phyloP scores from a whole-genome alignment of 176 grass and related monocot species.

The Elaeis guineensis region DNA sequence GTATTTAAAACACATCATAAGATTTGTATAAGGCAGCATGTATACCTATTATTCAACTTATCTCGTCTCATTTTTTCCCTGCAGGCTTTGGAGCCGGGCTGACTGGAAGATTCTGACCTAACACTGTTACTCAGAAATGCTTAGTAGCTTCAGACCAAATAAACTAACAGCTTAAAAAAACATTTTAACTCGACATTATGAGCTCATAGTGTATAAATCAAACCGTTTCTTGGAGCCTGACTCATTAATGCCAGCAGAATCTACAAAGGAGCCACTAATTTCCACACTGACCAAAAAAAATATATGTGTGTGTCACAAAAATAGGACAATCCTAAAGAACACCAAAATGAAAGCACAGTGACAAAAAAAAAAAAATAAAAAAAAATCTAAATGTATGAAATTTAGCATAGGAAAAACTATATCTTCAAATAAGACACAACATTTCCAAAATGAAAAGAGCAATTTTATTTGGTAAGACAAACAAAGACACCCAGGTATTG shows the following conservation, averaged over 20 bases:
- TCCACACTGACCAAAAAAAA: constrained; percentile 42
- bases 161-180: background rate
- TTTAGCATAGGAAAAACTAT: too few relatives aligned
- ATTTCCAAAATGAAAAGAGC: too few relatives aligned
- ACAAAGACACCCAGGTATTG: too few relatives aligned
- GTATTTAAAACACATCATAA: too few relatives aligned
- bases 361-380: background rate
- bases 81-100: constrained; percentile 84
- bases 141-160: constrained; percentile 15
- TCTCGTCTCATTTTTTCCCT: constrained; percentile 91
- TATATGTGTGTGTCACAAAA: background rate
- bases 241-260: constrained; percentile 48
- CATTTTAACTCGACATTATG: background rate
- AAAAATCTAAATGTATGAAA: too few relatives aligned
- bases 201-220: constrained; percentile 18
- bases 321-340: background rate
- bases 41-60: constrained; percentile 78
- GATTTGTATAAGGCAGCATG: too few relatives aligned
- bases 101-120: constrained; percentile 51
- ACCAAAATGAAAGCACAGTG: background rate
- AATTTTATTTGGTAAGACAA: too few relatives aligned
- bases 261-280: constrained; percentile 40
- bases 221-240: constrained; percentile 68
- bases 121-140: constrained; percentile 35
- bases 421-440: too few relatives aligned